Conservation (phyloP, 345 rosid genomes). For the Eucalyptus dawsonii region DNA sequence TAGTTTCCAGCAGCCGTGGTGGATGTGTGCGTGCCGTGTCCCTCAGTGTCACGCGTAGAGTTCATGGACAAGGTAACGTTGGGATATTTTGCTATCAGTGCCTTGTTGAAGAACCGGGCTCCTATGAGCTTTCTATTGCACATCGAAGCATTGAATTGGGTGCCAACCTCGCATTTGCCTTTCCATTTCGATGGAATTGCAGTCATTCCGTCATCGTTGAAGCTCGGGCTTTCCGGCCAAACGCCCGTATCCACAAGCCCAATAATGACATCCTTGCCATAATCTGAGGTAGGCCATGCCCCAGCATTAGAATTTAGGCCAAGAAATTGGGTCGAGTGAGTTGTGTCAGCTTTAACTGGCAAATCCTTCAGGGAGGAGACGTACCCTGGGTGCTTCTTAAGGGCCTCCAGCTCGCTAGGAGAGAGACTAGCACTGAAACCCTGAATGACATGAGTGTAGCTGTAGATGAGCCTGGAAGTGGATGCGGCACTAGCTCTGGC, state of each 20-base stretch:
- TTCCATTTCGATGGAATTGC: constrained; percentile 31
- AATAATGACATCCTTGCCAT: constrained; percentile 24
- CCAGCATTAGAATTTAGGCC: constrained; percentile 13
- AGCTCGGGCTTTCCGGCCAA: constrained; percentile 46
- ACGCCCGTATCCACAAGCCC: constrained; percentile 37
- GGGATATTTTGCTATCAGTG: constrained; percentile 13
- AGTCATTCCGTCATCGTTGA: constrained; percentile 13
- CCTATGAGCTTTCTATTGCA: constrained; percentile 49
- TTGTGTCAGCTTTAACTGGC: constrained; percentile 24
- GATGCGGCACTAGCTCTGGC: neutral
- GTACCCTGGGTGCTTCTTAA: constrained; percentile 20
- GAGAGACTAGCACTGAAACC: constrained; percentile 37
- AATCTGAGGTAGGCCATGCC: constrained; percentile 23
- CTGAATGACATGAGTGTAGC: constrained; percentile 20
- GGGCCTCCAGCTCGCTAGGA: constrained; percentile 11
- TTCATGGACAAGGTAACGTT: constrained; percentile 25
- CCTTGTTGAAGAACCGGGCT: constrained; percentile 38
- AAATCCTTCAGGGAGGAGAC: constrained; percentile 17
- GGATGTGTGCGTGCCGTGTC: constrained; percentile 55
- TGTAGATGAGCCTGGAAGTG: constrained; percentile 10
- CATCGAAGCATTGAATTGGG: constrained; percentile 28
- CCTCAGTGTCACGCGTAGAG: constrained; percentile 30
- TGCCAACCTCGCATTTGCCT: constrained; percentile 32
- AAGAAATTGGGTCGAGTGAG: constrained; percentile 21
- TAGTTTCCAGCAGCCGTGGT: constrained; percentile 33